These are phyloP conservation scores for Nyctanthes arbortristis DNA, from an alignment of 257 asterid genomes.

Conservation along the genomic window DNA sequence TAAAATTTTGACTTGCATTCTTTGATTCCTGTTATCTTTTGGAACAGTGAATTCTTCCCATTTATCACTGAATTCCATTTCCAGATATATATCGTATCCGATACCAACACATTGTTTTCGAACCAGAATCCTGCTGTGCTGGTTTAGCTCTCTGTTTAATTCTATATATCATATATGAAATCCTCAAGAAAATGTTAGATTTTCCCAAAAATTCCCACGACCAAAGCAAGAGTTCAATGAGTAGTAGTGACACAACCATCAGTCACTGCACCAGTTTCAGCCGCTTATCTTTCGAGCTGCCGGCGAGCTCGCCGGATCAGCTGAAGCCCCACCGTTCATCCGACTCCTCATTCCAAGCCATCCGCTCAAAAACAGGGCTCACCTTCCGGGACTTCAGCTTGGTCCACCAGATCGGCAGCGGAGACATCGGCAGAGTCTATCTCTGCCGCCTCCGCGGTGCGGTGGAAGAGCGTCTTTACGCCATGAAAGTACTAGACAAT, in stretches of 20 bases:
- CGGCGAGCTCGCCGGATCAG: constrained; percentile 58
- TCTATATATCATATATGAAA: constrained; percentile 26
- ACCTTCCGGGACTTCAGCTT: constrained; percentile 66
- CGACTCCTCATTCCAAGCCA: constrained; percentile 59
- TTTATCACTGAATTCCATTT: constrained; percentile 12
- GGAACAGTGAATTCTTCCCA: constrained; percentile 11
- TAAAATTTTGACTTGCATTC: constrained; percentile 23
- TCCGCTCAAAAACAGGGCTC: constrained; percentile 35
- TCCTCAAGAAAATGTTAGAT: constrained; percentile 31
- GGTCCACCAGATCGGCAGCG: constrained; percentile 82
- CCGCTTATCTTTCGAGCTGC: constrained; percentile 68
- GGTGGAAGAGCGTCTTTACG: constrained; percentile 47
- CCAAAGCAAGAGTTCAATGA: constrained; percentile 71
- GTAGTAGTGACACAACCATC: constrained; percentile 55
- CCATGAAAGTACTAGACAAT: constrained; percentile 86
- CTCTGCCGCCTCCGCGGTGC: constrained; percentile 54
- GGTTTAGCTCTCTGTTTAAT: neutral
- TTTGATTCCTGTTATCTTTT: constrained; percentile 13
- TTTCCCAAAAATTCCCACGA: constrained; percentile 37
- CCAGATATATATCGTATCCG: constrained; percentile 22
- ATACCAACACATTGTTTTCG: constrained; percentile 12
- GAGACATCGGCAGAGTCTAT: constrained; percentile 80
- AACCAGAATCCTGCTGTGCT: neutral
- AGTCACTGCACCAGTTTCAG: constrained; percentile 64
- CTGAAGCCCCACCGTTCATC: constrained; percentile 77